Base-by-base conservation (phyloP, 1,284 basidiomycete species). In the Sphagnurus paluster region DNA sequence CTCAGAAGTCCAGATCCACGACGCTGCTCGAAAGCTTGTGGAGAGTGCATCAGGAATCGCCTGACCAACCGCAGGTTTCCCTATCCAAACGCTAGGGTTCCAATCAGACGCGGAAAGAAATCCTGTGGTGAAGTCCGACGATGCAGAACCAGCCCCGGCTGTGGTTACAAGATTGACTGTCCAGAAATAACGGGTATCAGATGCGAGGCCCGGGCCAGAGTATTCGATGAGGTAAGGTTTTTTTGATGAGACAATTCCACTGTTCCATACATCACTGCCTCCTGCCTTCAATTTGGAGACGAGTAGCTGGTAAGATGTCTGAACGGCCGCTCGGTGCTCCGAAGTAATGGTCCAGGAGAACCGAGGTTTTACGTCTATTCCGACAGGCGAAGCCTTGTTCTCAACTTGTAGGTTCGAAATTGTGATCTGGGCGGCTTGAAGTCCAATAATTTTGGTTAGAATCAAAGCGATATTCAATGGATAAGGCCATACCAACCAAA, bases 1-100 rank as follows among this genome's bases (percentile, higher is more conserved):
- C 44, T 62, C 61, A 4, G 57, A 42, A 4, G 64, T 59, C 63
- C 64, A 67, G n/a, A 66, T 67, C 65, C 65, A 67, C 4, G 49
- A 48, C 4, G 60, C 53, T 25, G 42, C 25, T 1, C 45, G 46
- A 40, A 65, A 64, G 5, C 55, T 50, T 1, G 44, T 20, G 9
- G 35, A 16, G 1, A 61, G 50, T 39, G 40, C 34, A 43, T 42
- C 49, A 41, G 52, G 48, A 17, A 46, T 37, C 32, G 35, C 21
- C 30, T 38, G 39, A n/a, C 30, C 30, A 6, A 32, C 17, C 17
- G 35, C 23, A 8, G 56, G 56, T 40, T 63, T 63, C 7, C 60
- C 60, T n/a, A 62, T 62, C 60, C 61, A 63, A 14, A 40, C 34
- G 28, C 60, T 60, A 13, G 57, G 35, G 19, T 47, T 48, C 61